Percentiles rank a stretch among this genome's conserved stretches.
phyloP scores from a whole-genome alignment of 2,329 filamentous ascomycete species.

The Fusarium acutatum region DNA sequence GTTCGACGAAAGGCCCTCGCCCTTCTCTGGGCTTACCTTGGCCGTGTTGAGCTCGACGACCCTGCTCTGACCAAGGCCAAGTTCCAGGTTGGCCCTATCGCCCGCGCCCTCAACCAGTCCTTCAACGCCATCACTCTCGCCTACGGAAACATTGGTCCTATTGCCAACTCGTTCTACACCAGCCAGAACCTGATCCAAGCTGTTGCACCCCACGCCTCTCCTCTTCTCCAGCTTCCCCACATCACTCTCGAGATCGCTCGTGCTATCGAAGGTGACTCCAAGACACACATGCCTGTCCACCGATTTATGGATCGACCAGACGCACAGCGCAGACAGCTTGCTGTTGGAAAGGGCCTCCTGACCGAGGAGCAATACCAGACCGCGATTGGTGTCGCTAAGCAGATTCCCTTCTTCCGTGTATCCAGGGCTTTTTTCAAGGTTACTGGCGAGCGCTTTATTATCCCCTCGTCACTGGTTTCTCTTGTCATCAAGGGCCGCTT shows the following conservation, averaged over 20 bases:
- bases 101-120: constrained; percentile 83
- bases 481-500: constrained; percentile 95
- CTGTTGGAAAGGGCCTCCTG: constrained; percentile 75
- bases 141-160: constrained; percentile 83
- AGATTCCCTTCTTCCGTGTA: constrained; percentile 84
- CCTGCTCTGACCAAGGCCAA: constrained; percentile 82
- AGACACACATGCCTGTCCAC: constrained; percentile 80
- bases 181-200: constrained; percentile 93
- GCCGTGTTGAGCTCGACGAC: constrained; percentile 86
- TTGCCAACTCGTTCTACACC: constrained; percentile 82
- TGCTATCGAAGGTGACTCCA: constrained; percentile 78
- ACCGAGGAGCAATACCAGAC: constrained; percentile 79
- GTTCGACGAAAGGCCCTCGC: constrained; percentile 86
- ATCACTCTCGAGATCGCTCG: constrained; percentile 75
- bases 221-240: constrained; percentile 89
- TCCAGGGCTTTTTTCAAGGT: constrained; percentile 99
- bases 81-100: constrained; percentile 87
- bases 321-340: constrained; percentile 73
- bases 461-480: constrained; percentile 89
- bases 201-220: constrained; percentile 81
- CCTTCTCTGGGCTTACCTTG: constrained; percentile 94
- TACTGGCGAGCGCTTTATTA: constrained; percentile 90
- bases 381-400: constrained; percentile 78
- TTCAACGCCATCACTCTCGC: constrained; percentile 88
- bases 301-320: constrained; percentile 89